These are phyloP conservation scores for Gastrolobium bilobum DNA, from an alignment of 306 rosid genomes.

Conservation along the genomic window DNA sequence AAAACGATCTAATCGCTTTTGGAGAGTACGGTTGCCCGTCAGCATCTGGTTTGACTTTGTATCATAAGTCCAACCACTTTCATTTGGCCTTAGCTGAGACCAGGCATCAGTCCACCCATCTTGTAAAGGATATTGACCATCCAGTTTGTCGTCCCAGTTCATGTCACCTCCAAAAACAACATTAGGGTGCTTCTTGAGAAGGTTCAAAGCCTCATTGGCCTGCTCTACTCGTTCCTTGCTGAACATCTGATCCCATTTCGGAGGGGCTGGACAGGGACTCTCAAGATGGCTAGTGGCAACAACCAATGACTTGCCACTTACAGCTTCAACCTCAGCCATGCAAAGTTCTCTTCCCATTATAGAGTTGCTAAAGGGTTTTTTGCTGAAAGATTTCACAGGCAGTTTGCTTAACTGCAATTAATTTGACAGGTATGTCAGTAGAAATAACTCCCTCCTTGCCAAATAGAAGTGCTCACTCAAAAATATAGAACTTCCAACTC, in stretches of 20 bases:
- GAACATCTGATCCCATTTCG: slow-evolving; percentile 93
- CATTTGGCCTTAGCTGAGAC: slow-evolving; percentile 70
- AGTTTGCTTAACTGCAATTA: slow-evolving; percentile 80
- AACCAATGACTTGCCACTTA: slow-evolving; percentile 58
- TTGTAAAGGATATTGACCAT: slow-evolving; percentile 75
- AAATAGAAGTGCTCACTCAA: not conserved
- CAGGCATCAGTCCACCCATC: slow-evolving; percentile 90
- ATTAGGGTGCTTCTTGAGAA: slow-evolving; percentile 70
- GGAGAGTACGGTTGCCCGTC: slow-evolving; percentile 75
- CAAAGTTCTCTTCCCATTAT: slow-evolving; percentile 92
- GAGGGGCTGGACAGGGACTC: slow-evolving; percentile 92
- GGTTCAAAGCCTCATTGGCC: slow-evolving; percentile 73
- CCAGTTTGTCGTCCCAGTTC: slow-evolving; percentile 95
- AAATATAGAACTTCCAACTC: not conserved
- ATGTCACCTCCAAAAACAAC: slow-evolving; percentile 93
- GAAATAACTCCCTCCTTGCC: slow-evolving; percentile 6
- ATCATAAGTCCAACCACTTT: slow-evolving; percentile 92
- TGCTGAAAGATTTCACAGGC: slow-evolving; percentile 75
- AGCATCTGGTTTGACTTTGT: slow-evolving; percentile 92
- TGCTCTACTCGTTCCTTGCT: slow-evolving; percentile 92
- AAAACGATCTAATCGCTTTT: slow-evolving; percentile 82
- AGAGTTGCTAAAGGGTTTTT: slow-evolving; percentile 71
- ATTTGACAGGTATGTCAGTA: slow-evolving; percentile 18
- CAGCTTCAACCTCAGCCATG: slow-evolving; percentile 76
- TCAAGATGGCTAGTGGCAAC: slow-evolving; percentile 97